Evolutionary conservation across 345 rosid genomes (phyloP).

Genomic region (Firmiana major): DNA sequence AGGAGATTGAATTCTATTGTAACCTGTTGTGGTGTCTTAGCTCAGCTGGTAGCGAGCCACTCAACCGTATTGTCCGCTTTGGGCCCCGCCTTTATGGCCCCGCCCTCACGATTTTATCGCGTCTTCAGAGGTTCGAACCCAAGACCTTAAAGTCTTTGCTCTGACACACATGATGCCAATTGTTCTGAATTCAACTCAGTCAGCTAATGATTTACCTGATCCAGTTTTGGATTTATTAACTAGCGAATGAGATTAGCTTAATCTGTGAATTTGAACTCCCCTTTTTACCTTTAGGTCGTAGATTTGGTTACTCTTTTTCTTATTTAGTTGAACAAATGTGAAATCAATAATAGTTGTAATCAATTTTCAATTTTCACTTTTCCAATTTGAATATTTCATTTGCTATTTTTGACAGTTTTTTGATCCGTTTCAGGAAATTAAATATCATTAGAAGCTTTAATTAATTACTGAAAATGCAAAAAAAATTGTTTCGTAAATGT

Average conservation of each 20-base stretch:
- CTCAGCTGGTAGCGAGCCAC: too few species aligned
- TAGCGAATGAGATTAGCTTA: constrained; percentile 12
- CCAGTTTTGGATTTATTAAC: constrained; percentile 25
- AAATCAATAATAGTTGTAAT: constrained; percentile 9
- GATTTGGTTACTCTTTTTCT: background rate
- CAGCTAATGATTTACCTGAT: constrained; percentile 27
- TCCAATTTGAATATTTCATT: constrained; percentile 3
- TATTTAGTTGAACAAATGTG: background rate
- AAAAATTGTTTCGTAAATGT: background rate
- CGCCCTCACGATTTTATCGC: too few species aligned
- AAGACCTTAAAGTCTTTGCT: too few species aligned
- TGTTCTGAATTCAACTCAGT: constrained; percentile 18
- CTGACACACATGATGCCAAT: too few species aligned
- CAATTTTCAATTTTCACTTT: background rate
- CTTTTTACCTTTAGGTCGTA: background rate
- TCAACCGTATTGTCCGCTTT: too few species aligned
- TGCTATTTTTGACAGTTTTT: background rate
- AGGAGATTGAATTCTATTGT: too few species aligned
- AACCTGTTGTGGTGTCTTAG: too few species aligned
- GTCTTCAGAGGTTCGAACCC: too few species aligned
- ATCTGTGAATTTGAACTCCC: constrained; percentile 9
- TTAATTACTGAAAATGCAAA: background rate
- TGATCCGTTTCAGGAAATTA: background rate
- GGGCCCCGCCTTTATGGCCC: too few species aligned
- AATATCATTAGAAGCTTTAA: background rate